Conservation (phyloP, 176 grass and related monocot genomes). For the Oryza rufipogon region DNA sequence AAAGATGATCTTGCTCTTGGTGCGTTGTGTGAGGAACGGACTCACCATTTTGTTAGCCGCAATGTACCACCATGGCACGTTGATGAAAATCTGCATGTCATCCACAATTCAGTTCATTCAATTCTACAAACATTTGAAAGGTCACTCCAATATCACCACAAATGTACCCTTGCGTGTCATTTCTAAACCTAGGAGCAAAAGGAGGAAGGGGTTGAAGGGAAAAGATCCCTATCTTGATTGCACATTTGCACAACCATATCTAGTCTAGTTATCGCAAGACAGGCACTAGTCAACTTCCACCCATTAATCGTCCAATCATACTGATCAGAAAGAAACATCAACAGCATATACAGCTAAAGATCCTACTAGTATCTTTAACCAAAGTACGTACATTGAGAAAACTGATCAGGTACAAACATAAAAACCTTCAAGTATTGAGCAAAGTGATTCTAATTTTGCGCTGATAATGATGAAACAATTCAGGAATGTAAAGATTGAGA, state of each 20-base stretch:
- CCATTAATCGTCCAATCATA: not conserved
- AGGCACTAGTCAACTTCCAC: not conserved
- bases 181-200: not conserved
- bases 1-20: slow-evolving; percentile 95
- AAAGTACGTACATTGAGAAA: not conserved
- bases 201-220: not conserved
- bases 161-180: not conserved
- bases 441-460: not conserved
- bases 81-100: slow-evolving; percentile 77
- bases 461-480: not conserved
- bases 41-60: slow-evolving; percentile 82
- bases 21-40: slow-evolving; percentile 92
- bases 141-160: not conserved
- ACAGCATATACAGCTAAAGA: not conserved
- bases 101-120: slow-evolving; percentile 17
- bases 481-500: not conserved
- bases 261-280: not conserved
- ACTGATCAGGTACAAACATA: not conserved
- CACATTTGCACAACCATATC: not conserved
- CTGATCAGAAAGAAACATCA: not conserved
- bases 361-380: not conserved
- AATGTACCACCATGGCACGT: slow-evolving; percentile 97
- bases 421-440: not conserved
- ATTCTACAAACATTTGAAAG: not conserved
- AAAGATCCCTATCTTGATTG: slow-evolving; percentile 23